Base-by-base conservation (phyloP, 1,284 basidiomycete species). In the Xerocomus nothofagi region DNA sequence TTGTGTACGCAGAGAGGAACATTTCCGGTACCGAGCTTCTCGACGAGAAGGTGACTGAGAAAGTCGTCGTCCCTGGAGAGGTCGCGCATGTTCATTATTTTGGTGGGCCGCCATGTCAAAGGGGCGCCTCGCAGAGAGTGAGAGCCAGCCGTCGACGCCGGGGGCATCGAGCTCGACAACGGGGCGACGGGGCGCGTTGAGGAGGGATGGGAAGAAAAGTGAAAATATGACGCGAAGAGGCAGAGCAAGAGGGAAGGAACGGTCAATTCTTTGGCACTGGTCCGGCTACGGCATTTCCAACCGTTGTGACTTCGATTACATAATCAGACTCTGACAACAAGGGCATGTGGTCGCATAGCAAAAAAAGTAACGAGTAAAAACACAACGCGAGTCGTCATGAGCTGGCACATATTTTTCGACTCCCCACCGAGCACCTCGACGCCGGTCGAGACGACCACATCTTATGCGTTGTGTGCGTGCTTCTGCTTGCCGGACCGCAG, bases 401-500 rank as follows among this genome's bases (percentile, higher is more conserved):
- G 47, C 50, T 40, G 51, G 29, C 40, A 30, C 37, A 31, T 42
- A 43, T 54, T 58, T 48, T 43, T 43, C 32, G 26, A 37, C 27
- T 30, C 27, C 27, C 21, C 34, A 40, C 33, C 20, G 15, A 18
- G 24, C 39, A 21, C n/a, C 34, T 14, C 40, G 6, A 23, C 34
- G 8, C 15, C 24, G 10, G 23, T 21, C 36, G 8, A 26, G 26
- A 37, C 8, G 7, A 39, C 3, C 41, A 20, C 15, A 39, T 39
- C 62, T 70, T 58, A 78, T 61, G 74, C 75, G 47, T 66, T 73
- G 64, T 80, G 82, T 43, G 81, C 86, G 74, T 96, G 93, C 82
- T 94, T 96, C 78, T 91, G 88, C 81, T 96, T 96, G 73, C 89
- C 88, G 58, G 88, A 80, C 73, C 89, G 86, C 74, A 97, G 78